These are phyloP conservation scores for Citrus inodora DNA, from an alignment of 345 rosid genomes.

Conservation along the genomic window DNA sequence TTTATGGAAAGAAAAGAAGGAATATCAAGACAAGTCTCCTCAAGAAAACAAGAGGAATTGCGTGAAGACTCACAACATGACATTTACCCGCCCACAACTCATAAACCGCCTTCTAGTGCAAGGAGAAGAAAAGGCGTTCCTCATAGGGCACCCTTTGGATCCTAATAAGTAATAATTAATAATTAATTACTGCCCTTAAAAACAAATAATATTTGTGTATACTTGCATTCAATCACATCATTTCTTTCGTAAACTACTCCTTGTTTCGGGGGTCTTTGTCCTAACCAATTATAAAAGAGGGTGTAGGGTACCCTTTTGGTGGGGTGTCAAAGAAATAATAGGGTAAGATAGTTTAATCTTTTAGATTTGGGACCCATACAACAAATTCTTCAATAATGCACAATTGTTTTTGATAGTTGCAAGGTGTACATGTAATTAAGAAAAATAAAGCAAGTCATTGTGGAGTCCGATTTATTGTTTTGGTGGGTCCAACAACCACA, in stretches of 20 bases:
- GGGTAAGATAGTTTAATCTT: conserved; percentile 27
- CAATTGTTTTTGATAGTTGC: conserved; percentile 34
- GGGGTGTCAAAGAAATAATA: conserved; percentile 19
- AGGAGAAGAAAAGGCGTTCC: conserved; percentile 92
- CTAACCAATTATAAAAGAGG: conserved; percentile 9
- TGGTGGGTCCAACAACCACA: conserved; percentile 46
- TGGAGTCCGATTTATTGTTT: conserved; percentile 32
- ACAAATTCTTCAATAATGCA: conserved; percentile 39
- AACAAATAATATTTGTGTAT: neutral
- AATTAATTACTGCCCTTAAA: neutral
- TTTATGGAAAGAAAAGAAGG: conserved; percentile 37
- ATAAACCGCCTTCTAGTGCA: conserved; percentile 51
- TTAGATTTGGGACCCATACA: conserved; percentile 29
- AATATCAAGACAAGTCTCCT: conserved; percentile 16
- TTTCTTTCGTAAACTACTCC: conserved; percentile 1
- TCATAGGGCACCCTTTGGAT: conserved; percentile 75
- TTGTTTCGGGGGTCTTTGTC: conserved; percentile 18
- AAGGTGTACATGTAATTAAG: conserved; percentile 37
- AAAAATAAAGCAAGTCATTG: conserved; percentile 37
- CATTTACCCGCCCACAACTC: conserved; percentile 52
- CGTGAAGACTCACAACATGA: conserved; percentile 61
- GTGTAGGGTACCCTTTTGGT: conserved; percentile 26
- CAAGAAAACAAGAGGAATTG: conserved; percentile 48
- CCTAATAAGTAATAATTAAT: conserved; percentile 34
- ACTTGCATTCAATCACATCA: neutral